Conservation (phyloP, 345 rosid species). For the Excoecaria agallocha region DNA sequence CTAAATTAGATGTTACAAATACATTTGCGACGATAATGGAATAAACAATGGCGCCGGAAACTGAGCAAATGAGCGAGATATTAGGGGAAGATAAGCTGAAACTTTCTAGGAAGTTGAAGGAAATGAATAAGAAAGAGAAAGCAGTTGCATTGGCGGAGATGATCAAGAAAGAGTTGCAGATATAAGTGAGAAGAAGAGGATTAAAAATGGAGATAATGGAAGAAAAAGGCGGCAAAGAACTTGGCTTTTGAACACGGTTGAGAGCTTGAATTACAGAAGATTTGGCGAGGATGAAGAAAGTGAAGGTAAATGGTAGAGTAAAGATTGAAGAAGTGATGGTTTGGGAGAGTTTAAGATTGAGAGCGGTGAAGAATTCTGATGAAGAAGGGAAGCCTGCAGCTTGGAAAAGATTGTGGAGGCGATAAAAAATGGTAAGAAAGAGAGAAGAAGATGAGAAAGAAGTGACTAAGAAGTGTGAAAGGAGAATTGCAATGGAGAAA, state of each 20-base stretch:
- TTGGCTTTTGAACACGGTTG: slow-evolving; percentile 11
- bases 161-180: slow-evolving; percentile 52
- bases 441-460: slow-evolving; percentile 32
- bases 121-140: slow-evolving; percentile 56
- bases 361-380: slow-evolving; percentile 46
- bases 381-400: slow-evolving; percentile 73
- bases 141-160: slow-evolving; percentile 74
- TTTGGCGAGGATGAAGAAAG: slow-evolving; percentile 70
- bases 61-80: slow-evolving; percentile 41
- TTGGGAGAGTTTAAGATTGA: slow-evolving; percentile 69
- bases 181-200: slow-evolving; percentile 49
- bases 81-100: slow-evolving; percentile 41
- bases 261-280: slow-evolving; percentile 45
- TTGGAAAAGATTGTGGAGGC: slow-evolving; percentile 41
- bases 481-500: slow-evolving; percentile 54
- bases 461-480: slow-evolving; percentile 44
- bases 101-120: slow-evolving; percentile 39
- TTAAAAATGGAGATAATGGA: slow-evolving; percentile 34
- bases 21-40: slow-evolving; percentile 62
- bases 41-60: slow-evolving; percentile 58
- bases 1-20: slow-evolving; percentile 59
- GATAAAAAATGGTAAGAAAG: slow-evolving; percentile 32
- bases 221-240: slow-evolving; percentile 35
- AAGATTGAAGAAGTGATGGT: slow-evolving; percentile 56
- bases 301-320: slow-evolving; percentile 68